Evolutionary conservation across 2,329 filamentous ascomycete species (phyloP), one percentile per base, ranked within the genome.

Genomic region (Colletotrichum australisinense): DNA sequence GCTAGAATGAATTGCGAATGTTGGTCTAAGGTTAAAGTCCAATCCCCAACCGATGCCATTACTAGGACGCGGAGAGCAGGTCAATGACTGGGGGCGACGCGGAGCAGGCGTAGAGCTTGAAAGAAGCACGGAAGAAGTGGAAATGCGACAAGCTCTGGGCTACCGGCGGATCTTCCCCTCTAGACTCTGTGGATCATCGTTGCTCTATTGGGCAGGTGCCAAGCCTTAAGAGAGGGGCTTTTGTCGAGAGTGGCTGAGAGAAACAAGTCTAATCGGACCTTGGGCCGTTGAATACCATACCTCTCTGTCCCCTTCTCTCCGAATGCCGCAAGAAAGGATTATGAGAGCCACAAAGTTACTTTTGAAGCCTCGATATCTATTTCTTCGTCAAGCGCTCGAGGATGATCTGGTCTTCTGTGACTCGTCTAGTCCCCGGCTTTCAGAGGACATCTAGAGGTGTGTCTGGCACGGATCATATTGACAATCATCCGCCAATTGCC

Each of bases 171-270:
- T 42, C 49, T 22, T 46, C 26, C 42, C 59, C 58, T 58, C 56
- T 60, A 26, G 55, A 7, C n/a, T 32, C 6, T 53, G 70, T 73
- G 70, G 70, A 57, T 65, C 70, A 62, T 73, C 42, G 26, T 28
- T 73, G 67, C 70, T 62, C 32, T 35, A 73, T 70, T 55, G 35
- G 70, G 70, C 70, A 73, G 70, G 70, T 73, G 70, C 70, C 70
- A 73, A 73, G 70, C 60, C 60, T 73, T 38, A 60, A 8, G 7
- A 49, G 67, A 73, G 67, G 67, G 67, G 70, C 42, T 63, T 35
- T 42, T 30, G 28, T 30, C 59, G 32, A 59, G 42, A 38, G 69
- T 63, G 64, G 64, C 64, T 52, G 64, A 72, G 64, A 68, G 35
- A 35, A 46, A 52, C 16, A n/a, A 70, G 53, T 63, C 28, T 55